phyloP scores from a whole-genome alignment of 768 basidiomycete genomes.

The Xerocomellus intermedius region DNA sequence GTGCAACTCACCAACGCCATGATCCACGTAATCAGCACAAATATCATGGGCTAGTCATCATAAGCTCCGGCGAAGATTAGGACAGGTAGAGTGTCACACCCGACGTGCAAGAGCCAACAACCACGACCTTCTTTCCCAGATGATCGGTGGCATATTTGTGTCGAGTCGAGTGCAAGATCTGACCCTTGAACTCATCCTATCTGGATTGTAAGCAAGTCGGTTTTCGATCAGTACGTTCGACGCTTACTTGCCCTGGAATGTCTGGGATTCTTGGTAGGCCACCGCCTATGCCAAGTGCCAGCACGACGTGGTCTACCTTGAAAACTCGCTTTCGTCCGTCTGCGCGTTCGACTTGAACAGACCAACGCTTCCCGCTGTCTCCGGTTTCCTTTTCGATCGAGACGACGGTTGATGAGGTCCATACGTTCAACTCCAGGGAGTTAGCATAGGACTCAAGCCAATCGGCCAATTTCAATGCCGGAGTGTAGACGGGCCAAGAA shows the following conservation, averaged over 20 bases:
- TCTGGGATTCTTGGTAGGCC: constrained; percentile 43
- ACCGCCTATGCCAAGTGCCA: constrained; percentile 49
- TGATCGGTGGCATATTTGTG: constrained; percentile 58
- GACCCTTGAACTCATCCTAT: constrained; percentile 61
- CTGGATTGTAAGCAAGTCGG: background rate
- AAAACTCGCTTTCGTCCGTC: constrained; percentile 39
- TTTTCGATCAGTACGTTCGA: background rate
- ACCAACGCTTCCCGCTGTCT: constrained; percentile 40
- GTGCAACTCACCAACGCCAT: constrained; percentile 42
- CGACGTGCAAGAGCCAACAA: constrained; percentile 67
- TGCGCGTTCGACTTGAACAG: constrained; percentile 37
- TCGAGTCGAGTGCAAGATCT: constrained; percentile 55
- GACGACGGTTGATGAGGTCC: constrained; percentile 47
- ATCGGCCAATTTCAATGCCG: constrained; percentile 57
- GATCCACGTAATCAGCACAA: constrained; percentile 42
- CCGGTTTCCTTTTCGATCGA: constrained; percentile 29
- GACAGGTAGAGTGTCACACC: constrained; percentile 34
- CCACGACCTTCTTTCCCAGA: constrained; percentile 66
- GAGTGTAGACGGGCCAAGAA: constrained; percentile 58
- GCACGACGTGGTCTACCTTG: constrained; percentile 48
- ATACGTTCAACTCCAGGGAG: constrained; percentile 59
- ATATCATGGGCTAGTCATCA: constrained; percentile 46
- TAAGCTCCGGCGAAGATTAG: background rate
- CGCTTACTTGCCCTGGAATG: constrained; percentile 43
- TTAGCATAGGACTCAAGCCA: constrained; percentile 68